These are phyloP conservation scores for Kodamaea alishanica DNA, from an alignment of 1,139 yeast genomes.

Conservation along the genomic window DNA sequence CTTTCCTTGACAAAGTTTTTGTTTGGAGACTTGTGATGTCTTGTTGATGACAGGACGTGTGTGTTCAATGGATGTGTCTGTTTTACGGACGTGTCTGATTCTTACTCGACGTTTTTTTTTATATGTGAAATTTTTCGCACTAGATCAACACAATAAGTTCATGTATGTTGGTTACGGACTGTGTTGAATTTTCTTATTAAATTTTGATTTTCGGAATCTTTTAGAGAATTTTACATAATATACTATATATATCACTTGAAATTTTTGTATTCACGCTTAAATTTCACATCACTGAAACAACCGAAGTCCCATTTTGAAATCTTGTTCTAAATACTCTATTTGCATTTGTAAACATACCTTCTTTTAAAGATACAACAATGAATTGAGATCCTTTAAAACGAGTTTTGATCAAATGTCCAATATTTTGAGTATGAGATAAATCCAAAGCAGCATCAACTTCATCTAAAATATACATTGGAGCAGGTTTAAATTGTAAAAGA, in stretches of 20 bases:
- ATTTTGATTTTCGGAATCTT: no score
- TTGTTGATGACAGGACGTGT: not conserved
- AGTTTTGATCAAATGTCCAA: constrained; percentile 93
- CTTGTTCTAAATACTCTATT: constrained; percentile 90
- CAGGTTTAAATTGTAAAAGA: constrained; percentile 88
- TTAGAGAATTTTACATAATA: no score
- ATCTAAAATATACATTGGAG: constrained; percentile 95
- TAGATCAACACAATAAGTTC: no score
- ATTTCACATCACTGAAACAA: constrained; percentile 59
- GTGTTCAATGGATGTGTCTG: not conserved
- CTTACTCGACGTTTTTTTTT: not conserved
- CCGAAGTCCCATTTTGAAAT: constrained; percentile 95
- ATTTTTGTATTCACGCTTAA: no score
- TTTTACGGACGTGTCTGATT: not conserved
- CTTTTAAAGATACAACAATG: constrained; percentile 92
- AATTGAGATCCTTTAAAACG: constrained; percentile 94
- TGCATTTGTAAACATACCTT: constrained; percentile 98
- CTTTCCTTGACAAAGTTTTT: not conserved
- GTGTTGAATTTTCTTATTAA: no score
- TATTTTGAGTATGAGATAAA: constrained; percentile 93
- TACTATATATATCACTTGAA: no score
- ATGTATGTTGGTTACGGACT: no score
- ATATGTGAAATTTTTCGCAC: not conserved
- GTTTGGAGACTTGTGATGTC: not conserved
- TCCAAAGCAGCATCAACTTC: constrained; percentile 99